These are phyloP conservation scores for Penicillium sp. DNA, from an alignment of 2,329 filamentous ascomycete genomes.

Conservation along the genomic window DNA sequence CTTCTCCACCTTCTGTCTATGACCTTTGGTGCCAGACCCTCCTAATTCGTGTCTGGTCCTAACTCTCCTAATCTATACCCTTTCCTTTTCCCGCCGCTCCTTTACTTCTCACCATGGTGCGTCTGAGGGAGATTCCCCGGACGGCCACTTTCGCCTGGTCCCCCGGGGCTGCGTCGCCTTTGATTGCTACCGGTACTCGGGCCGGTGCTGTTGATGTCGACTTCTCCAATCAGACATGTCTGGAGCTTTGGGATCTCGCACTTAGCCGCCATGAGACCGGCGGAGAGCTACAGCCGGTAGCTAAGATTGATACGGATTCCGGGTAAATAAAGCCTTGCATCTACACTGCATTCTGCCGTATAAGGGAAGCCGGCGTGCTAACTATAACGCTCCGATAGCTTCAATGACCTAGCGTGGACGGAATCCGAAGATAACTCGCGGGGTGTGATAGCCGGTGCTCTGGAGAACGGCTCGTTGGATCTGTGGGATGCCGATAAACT, in stretches of 20 bases:
- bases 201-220: slow-evolving; percentile 92
- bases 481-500: slow-evolving; percentile 81
- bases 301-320: slow-evolving; percentile 76
- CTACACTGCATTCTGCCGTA: too few relatives aligned
- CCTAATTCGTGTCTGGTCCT: too few relatives aligned
- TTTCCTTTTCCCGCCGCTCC: too few relatives aligned
- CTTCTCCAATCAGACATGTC: slow-evolving; percentile 92
- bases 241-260: slow-evolving; percentile 91
- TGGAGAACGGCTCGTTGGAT: slow-evolving; percentile 88
- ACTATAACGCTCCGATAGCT: slow-evolving; percentile 56
- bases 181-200: slow-evolving; percentile 85
- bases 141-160: slow-evolving; percentile 98
- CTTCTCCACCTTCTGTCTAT: too few relatives aligned
- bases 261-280: slow-evolving; percentile 67
- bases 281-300: slow-evolving; percentile 75
- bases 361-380: too few relatives aligned
- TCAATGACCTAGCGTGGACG: slow-evolving; percentile 95
- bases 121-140: slow-evolving; percentile 88
- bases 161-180: slow-evolving; percentile 64
- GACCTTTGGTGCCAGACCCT: too few relatives aligned
- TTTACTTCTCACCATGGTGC: slow-evolving; percentile 82
- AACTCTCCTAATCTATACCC: too few relatives aligned
- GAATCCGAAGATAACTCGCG: slow-evolving; percentile 67
- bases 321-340: slow-evolving; percentile 61
- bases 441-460: slow-evolving; percentile 86